These are phyloP conservation scores for Colletotrichum plurivorum DNA, from an alignment of 2,329 filamentous ascomycete species.

Conservation along the genomic window DNA sequence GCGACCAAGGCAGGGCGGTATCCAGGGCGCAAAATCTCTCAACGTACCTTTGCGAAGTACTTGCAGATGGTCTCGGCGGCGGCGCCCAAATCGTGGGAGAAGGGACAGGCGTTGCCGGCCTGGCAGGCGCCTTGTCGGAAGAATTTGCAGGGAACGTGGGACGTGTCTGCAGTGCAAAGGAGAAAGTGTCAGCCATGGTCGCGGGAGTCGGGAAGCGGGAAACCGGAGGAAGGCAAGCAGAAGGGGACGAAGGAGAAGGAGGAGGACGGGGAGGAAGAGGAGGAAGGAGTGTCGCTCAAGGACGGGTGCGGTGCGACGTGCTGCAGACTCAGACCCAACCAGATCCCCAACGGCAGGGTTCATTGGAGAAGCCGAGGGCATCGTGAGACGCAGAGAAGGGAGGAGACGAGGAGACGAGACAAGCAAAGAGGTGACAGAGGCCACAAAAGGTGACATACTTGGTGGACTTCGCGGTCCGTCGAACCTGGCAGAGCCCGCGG, in stretches of 20 bases:
- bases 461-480: conserved; percentile 75
- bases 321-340: conserved; percentile 16
- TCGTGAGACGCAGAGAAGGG: not conserved
- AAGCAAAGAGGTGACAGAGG: not conserved
- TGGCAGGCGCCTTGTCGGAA: conserved; percentile 96
- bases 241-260: not conserved
- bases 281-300: conserved; percentile 32
- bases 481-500: conserved; percentile 55
- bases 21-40: not conserved
- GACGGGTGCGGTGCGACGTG: conserved; percentile 38
- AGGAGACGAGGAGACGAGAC: not conserved
- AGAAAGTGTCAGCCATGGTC: conserved; percentile 37
- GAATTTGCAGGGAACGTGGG: conserved; percentile 99
- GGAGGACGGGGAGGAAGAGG: conserved; percentile 20
- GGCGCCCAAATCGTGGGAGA: conserved; percentile 91
- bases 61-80: conserved; percentile 94
- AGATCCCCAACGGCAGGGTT: too few relatives aligned
- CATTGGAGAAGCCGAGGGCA: not conserved
- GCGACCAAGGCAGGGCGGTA: too few relatives aligned
- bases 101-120: conserved; percentile 95
- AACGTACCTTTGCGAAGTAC: conserved; percentile 94
- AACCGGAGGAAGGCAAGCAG: conserved; percentile 32
- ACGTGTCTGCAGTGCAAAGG: conserved; percentile 76
- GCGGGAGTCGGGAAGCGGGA: not conserved
- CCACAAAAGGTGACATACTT: conserved; percentile 60